Base-by-base conservation (phyloP, 78 protist genomes). In the Dictyostelium firmibasis region DNA sequence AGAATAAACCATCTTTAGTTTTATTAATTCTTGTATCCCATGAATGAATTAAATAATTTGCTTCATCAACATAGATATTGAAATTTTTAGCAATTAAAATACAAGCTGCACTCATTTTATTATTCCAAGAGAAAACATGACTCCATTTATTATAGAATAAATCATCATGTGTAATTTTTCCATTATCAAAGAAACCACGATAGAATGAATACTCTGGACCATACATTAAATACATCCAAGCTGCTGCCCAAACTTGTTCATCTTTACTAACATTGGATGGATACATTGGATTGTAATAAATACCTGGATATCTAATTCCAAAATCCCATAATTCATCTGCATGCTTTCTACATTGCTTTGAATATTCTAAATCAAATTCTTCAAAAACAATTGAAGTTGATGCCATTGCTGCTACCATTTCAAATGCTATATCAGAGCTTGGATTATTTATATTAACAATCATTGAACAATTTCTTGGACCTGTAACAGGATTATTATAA, bases 401-500 rank as follows among this genome's bases (percentile, higher is more conserved):
- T 62, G 93, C 41, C 29, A 88, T 50, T 7, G 86, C 70, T 36
- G 93, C 93, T 0, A 77, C 16, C 25, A 67, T 57, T 79, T 88
- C 93, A 57, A 78, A 38, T 9, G 93, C 93, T 14, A 88, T 75
- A 20, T 88, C 93, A 41, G 93, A 77, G 36, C 86, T 77, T 76
- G 93, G 93, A 38, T 64, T 74, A 7, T 47, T 10, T 0, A n/a
- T 25, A 43, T 69, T 50, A 4, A 88, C 25, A 5, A 72, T 6
- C 16, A 44, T 10, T 60, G 44, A 88, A 27, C 50, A 14, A 25
- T 84, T 75, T 35, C 93, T 69, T 75, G 81, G 79, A 0, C 85
- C 85, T 64, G 93, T 74, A 18, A 84, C 93, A 9, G 27, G 9
- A 16, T 72, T 27, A 72, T 72, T 31, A 76, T 76, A 38, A 16